phyloP scores from a whole-genome alignment of 2,329 filamentous ascomycete genomes.

The Aureobasidium sp. region DNA sequence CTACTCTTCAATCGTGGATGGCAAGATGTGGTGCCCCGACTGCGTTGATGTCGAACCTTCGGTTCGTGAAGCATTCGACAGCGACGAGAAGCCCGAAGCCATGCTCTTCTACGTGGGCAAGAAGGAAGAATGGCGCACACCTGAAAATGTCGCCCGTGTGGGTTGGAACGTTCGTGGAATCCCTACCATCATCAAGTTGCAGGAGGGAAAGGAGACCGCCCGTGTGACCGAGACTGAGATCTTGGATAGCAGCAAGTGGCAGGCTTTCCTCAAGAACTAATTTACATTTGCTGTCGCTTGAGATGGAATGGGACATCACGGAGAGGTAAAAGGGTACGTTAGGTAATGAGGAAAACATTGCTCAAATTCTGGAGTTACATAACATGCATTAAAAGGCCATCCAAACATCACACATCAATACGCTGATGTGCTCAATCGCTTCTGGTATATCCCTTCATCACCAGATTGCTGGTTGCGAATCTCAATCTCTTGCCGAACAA shows the following conservation, averaged over 20 bases:
- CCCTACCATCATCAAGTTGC: neutral
- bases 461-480: slow-evolving; percentile 21
- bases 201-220: neutral
- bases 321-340: neutral
- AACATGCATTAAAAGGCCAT: neutral
- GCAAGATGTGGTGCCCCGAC: slow-evolving; percentile 6
- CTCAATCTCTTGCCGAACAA: slow-evolving; percentile 34
- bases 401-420: neutral
- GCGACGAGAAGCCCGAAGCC: neutral
- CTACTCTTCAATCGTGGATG: neutral
- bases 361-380: neutral
- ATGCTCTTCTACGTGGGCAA: slow-evolving; percentile 1
- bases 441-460: no score
- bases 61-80: neutral
- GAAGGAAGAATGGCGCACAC: neutral
- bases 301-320: neutral
- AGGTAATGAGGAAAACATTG: neutral
- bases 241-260: neutral
- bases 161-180: neutral
- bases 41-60: neutral
- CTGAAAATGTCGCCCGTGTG: neutral
- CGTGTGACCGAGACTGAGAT: neutral
- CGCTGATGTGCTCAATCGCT: neutral
- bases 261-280: neutral
- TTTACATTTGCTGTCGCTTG: no score